These are phyloP conservation scores for Kodamaea derodonti DNA, from an alignment of 1,139 yeast genomes.

Conservation along the genomic window DNA sequence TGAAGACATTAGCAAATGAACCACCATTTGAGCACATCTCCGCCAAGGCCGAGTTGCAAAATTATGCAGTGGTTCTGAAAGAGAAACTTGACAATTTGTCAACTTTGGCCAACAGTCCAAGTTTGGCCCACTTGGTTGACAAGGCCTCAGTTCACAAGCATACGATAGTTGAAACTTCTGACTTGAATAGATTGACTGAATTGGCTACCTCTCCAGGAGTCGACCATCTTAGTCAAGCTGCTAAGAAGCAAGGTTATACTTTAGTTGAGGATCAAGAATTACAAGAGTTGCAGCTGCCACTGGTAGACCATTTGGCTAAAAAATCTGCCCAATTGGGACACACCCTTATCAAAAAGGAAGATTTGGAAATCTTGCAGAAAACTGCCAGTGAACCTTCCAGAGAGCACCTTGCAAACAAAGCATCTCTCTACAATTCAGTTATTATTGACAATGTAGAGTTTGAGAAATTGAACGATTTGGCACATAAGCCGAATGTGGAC, in stretches of 20 bases:
- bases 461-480: slow-evolving; percentile 11
- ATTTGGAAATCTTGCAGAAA: slow-evolving; percentile 14
- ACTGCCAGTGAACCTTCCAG: slow-evolving; percentile 14
- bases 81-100: slow-evolving; percentile 11
- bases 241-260: slow-evolving; percentile 12
- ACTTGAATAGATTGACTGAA: slow-evolving; percentile 13
- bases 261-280: slow-evolving; percentile 15
- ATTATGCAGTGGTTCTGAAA: slow-evolving; percentile 17
- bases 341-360: slow-evolving; percentile 15
- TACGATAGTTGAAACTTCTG: slow-evolving; percentile 10
- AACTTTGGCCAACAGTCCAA: slow-evolving; percentile 13
- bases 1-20: slow-evolving; percentile 12
- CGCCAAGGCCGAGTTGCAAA: slow-evolving; percentile 12
- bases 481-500: slow-evolving; percentile 15
- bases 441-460: slow-evolving; percentile 18
- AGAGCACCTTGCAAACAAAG: slow-evolving; percentile 15
- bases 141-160: slow-evolving; percentile 9
- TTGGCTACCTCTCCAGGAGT: slow-evolving; percentile 18
- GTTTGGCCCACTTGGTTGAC: slow-evolving; percentile 11
- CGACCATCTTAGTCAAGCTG: slow-evolving; percentile 18
- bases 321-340: slow-evolving; percentile 16
- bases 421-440: slow-evolving; percentile 15
- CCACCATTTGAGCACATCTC: slow-evolving; percentile 15
- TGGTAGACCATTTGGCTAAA: slow-evolving; percentile 8
- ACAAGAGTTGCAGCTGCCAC: slow-evolving; percentile 10